phyloP scores from a whole-genome alignment of 1,284 basidiomycete species.

The Leccinum subfulvum region DNA sequence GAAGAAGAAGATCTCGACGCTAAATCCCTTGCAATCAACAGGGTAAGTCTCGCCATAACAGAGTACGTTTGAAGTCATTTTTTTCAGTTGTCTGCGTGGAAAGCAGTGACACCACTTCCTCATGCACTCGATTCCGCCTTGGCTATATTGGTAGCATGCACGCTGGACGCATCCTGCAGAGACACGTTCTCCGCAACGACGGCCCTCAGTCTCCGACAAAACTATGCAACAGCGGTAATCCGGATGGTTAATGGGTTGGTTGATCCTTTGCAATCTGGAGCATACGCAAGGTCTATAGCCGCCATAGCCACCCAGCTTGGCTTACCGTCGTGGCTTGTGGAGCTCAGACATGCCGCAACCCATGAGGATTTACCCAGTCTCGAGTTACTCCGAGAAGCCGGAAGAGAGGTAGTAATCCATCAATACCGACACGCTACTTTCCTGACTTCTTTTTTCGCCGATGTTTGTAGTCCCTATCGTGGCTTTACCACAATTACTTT shows the following conservation, averaged over 20 bases:
- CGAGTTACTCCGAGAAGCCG: conserved; percentile 74
- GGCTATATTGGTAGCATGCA: conserved; percentile 61
- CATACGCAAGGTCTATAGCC: conserved; percentile 87
- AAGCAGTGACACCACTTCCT: conserved; percentile 64
- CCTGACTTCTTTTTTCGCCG: conserved; percentile 12
- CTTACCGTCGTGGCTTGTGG: conserved; percentile 89
- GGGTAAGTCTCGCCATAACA: conserved; percentile 49
- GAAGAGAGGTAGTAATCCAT: conserved; percentile 54
- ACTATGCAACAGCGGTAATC: conserved; percentile 77
- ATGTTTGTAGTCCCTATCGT: conserved; percentile 60
- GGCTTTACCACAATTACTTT: conserved; percentile 82
- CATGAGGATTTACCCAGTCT: conserved; percentile 94
- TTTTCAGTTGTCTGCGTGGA: conserved; percentile 74
- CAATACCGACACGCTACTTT: neutral
- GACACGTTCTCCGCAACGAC: conserved; percentile 27
- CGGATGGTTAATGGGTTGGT: conserved; percentile 93
- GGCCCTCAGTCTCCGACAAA: conserved; percentile 55
- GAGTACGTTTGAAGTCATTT: conserved; percentile 11
- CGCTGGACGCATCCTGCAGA: conserved; percentile 46
- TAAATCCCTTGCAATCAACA: conserved; percentile 63
- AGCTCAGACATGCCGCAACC: conserved; percentile 91
- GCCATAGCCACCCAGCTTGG: conserved; percentile 85
- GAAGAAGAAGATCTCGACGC: conserved; percentile 60
- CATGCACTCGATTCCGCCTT: conserved; percentile 75
- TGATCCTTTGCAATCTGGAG: conserved; percentile 87